Base-by-base conservation (phyloP, 169 alveolate species). In the Perkinsus chesapeaki region DNA sequence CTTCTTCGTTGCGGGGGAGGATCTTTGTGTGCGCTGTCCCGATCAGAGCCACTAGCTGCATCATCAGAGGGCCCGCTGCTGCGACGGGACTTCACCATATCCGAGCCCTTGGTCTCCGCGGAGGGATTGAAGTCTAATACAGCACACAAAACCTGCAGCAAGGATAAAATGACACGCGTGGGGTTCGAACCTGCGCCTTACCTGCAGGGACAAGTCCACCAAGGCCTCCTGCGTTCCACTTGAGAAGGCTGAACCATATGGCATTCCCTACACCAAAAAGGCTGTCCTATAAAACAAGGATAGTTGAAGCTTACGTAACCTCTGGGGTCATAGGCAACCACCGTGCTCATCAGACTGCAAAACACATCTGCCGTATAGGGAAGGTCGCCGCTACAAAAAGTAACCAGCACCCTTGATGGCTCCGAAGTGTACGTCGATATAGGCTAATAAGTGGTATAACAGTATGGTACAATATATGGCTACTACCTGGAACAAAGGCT, bases 311-410 rank as follows among this genome's bases (percentile, higher is more conserved):
- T n/a, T 37, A 91, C 34, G 47, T 38, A 91, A 0, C 38, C 92
- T 38, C 27, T 39, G 34, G 91, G 91, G 27, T 73, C 39, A 72
- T 91, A 91, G 72, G 92, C 48, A 12, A 39, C 39, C 92, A 91
- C 92, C 16, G 60, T 37, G 60, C 92, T 91, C 92, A 39, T 91
- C 31, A 91, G 48, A 23, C 72, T 38, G 31, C 92, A 91, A 34
- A 39, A 91, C 36, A 91, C 73, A 19, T 91, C 39, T 19, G 92
- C 92, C 3, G 94, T 93, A 73, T 93, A 93, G 0, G 94, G 94
- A 23, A 39, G 91, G 73, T 93, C 39, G 39, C 94, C 94, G 23
- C 82, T 60, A 34, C 82, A 60, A 23, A 60, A 60, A 0, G 82
- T 60, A 34, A 60, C 37, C 12, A 60, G 82, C 31, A 60, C 82